Percentiles rank a stretch among this genome's conserved stretches.
phyloP scores from a whole-genome alignment of 2,329 filamentous ascomycete species.

The Aspergillus sojae region DNA sequence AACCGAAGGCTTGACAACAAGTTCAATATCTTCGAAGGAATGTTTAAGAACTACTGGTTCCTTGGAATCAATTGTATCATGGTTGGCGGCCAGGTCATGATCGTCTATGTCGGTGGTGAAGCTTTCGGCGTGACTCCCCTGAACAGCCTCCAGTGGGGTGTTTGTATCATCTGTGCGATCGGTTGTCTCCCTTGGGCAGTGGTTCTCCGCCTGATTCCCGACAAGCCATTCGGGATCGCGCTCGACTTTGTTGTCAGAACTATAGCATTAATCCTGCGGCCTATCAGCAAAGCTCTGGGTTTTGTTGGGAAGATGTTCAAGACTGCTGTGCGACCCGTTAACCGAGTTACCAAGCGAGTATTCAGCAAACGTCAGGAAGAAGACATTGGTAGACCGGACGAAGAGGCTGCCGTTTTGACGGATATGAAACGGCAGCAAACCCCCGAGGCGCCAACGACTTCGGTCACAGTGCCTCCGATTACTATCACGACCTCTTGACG shows the following conservation, averaged over 20 bases:
- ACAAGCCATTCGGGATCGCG: slow-evolving; percentile 55
- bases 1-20: slow-evolving; percentile 92
- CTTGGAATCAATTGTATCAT: slow-evolving; percentile 82
- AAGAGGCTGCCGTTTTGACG: slow-evolving; percentile 19
- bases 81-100: slow-evolving; percentile 85
- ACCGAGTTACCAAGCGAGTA: slow-evolving; percentile 24
- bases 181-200: slow-evolving; percentile 85
- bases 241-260: slow-evolving; percentile 56
- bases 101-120: slow-evolving; percentile 80
- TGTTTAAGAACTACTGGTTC: slow-evolving; percentile 86
- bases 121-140: slow-evolving; percentile 77
- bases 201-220: slow-evolving; percentile 79
- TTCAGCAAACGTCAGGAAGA: slow-evolving; percentile 11
- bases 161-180: slow-evolving; percentile 79
- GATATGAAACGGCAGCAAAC: slow-evolving; percentile 14
- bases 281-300: slow-evolving; percentile 35
- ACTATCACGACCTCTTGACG: slow-evolving; percentile 39
- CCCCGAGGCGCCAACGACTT: slow-evolving; percentile 25
- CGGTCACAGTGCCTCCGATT: slow-evolving; percentile 40
- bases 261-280: slow-evolving; percentile 55
- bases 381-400: slow-evolving; percentile 14
- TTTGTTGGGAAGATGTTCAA: slow-evolving; percentile 30
- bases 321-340: slow-evolving; percentile 25
- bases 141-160: slow-evolving; percentile 78
- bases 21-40: slow-evolving; percentile 93